Conservation (phyloP, 495 filamentous ascomycete genomes). For the Penicillium dipodomyicola region DNA sequence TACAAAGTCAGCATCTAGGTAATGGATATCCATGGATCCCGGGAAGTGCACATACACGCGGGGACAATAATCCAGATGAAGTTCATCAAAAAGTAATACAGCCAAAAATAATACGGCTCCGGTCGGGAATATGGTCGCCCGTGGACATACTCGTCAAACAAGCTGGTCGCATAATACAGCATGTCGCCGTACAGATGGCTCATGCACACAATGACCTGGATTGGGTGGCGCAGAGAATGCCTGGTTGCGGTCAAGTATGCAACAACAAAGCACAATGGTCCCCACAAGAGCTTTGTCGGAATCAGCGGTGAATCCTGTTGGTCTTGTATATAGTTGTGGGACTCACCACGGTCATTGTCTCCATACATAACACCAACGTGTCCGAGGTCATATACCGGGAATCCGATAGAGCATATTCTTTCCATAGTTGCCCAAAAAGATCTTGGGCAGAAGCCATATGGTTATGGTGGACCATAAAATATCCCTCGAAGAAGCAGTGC, state of each 20-base stretch:
- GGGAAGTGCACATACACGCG: conserved; percentile 37
- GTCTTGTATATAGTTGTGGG: background rate
- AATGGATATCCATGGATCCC: background rate
- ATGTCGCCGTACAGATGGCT: conserved; percentile 84
- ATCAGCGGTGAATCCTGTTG: conserved; percentile 13
- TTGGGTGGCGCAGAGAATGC: conserved; percentile 63
- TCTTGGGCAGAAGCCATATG: conserved; percentile 57
- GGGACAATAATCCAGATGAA: conserved; percentile 83
- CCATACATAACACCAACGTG: conserved; percentile 78
- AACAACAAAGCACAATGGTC: conserved; percentile 71
- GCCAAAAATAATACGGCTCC: conserved; percentile 80
- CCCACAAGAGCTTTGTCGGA: conserved; percentile 61
- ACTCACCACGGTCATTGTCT: conserved; percentile 75
- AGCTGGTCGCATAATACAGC: conserved; percentile 80
- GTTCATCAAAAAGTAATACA: conserved; percentile 86
- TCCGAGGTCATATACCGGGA: conserved; percentile 79
- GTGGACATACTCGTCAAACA: conserved; percentile 60
- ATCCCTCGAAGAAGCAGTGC: conserved; percentile 85
- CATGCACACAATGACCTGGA: conserved; percentile 70
- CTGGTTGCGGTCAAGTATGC: conserved; percentile 58
- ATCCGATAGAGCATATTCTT: conserved; percentile 82
- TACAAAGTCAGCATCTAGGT: conserved; percentile 12
- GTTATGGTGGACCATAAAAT: conserved; percentile 67
- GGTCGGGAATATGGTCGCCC: conserved; percentile 66
- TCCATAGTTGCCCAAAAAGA: conserved; percentile 80